Base-by-base conservation (phyloP, 441 rosid genomes). In the Eutrema salsugineum region DNA sequence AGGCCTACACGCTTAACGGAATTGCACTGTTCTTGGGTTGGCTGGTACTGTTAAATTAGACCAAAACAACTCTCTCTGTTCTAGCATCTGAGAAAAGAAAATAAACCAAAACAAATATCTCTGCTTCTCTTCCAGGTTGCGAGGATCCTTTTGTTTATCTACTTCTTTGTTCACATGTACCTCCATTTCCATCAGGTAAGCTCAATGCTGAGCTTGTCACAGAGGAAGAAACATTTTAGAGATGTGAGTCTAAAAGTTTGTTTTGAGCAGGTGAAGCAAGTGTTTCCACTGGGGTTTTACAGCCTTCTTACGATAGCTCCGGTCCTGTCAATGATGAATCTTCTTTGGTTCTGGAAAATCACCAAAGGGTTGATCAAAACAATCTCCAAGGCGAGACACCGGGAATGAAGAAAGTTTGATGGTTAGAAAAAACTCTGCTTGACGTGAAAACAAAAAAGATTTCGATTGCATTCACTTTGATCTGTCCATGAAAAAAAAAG, bases 271-370 rank as follows among this genome's bases (percentile, higher is more conserved):
- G 91, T 88, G 72, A 88, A 74, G 75, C 59, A 78, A 66, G 79
- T 90, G 3, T 90, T 88, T 76, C 86, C 92, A 5, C 44, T 88
- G 69, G 97, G 97, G 15, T 87, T 84, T 77, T 93, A 88, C 72
- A 84, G 89, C 79, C 59, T 93, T 81, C 78, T 92, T 15, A 43
- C 70, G 27, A 79, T 83, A 65, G 72, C 95, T 32, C 81, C 87
- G 0, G 24, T 71, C 16, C 44, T 92, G 73, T 73, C 83, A 36
- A 12, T 73, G 27, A 86, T 90, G 96, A 92, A 92, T 66, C 38
- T 82, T 35, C 22, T 84, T 12, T 92, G 96, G 97, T 87, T 90
- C 73, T 87, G 90, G 89, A 92, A 92, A 79, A 88, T 88, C 35
- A 68, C 82, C 17, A 88, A 80, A 78, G 97, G 96, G 43, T 20